Percentiles rank a stretch among this genome's conserved stretches.
These are phyloP conservation scores for Arthrobotrys pseudoclavata DNA, from an alignment of 2,329 filamentous ascomycete species.

Conservation along the genomic window DNA sequence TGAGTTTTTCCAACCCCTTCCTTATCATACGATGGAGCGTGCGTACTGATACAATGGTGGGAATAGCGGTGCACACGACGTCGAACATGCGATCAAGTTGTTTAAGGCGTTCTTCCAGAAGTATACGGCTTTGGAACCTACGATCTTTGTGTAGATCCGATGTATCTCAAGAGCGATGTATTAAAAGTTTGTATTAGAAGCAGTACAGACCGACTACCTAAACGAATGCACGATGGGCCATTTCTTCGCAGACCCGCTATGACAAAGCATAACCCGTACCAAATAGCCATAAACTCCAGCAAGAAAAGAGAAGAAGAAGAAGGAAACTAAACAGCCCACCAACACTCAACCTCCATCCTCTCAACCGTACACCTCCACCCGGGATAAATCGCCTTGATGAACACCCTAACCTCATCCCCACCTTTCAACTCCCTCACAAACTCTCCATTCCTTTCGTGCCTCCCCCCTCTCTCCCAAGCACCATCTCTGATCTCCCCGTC, in stretches of 20 bases:
- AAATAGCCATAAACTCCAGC: conserved; percentile 7
- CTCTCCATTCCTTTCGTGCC: conserved; percentile 38
- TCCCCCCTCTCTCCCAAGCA: conserved; percentile 41
- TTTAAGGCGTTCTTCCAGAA: conserved; percentile 89
- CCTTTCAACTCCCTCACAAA: conserved; percentile 44
- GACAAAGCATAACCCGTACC: background rate
- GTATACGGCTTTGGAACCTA: conserved; percentile 85
- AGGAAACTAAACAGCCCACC: conserved; percentile 55
- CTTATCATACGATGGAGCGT: background rate
- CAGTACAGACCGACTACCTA: background rate
- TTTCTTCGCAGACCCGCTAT: background rate
- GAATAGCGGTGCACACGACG: conserved; percentile 80
- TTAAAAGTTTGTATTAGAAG: conserved; percentile 6
- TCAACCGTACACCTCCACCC: conserved; percentile 61
- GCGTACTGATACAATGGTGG: background rate
- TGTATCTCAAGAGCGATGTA: background rate
- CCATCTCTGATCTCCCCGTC: conserved; percentile 1
- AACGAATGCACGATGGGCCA: background rate
- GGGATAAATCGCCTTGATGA: conserved; percentile 58
- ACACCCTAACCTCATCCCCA: conserved; percentile 55
- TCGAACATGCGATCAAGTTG: conserved; percentile 85
- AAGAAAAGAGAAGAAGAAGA: conserved; percentile 28
- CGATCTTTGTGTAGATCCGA: conserved; percentile 75
- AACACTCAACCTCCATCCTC: conserved; percentile 60
- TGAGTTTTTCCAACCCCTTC: conserved; percentile 39